Conservation (phyloP, 129 eudicot genomes). For the Sambucus nigra region DNA sequence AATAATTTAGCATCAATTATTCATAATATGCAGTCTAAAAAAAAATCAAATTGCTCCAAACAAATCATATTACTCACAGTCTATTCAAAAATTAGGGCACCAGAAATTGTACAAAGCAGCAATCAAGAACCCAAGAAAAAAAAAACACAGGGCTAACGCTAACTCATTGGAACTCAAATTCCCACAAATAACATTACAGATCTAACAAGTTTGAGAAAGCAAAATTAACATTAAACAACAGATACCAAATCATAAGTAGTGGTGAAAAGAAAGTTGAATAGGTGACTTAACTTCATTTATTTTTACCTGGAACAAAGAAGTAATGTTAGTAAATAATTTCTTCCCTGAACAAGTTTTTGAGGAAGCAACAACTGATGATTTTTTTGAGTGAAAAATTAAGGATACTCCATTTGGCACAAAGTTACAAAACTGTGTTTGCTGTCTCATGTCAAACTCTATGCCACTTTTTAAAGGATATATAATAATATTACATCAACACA, state of each 20-base stretch:
- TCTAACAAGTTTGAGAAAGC: too few species aligned
- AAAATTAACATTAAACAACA: too few species aligned
- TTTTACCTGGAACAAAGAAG: neutral
- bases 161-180: too few species aligned
- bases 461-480: neutral
- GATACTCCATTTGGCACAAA: conserved; percentile 24
- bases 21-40: neutral
- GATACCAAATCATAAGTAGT: neutral
- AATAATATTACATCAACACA: too few species aligned
- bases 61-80: too few species aligned
- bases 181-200: too few species aligned
- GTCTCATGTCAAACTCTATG: conserved; percentile 21
- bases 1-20: neutral
- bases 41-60: neutral
- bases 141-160: too few species aligned
- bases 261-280: neutral
- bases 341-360: conserved; percentile 7
- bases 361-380: neutral
- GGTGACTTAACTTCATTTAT: neutral
- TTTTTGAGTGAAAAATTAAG: conserved; percentile 11
- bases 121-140: too few species aligned
- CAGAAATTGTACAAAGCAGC: too few species aligned
- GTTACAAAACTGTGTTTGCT: conserved; percentile 13
- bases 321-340: too few species aligned
- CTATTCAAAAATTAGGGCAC: too few species aligned